phyloP scores from a whole-genome alignment of 257 asterid genomes.

The Gentiana straminea region DNA sequence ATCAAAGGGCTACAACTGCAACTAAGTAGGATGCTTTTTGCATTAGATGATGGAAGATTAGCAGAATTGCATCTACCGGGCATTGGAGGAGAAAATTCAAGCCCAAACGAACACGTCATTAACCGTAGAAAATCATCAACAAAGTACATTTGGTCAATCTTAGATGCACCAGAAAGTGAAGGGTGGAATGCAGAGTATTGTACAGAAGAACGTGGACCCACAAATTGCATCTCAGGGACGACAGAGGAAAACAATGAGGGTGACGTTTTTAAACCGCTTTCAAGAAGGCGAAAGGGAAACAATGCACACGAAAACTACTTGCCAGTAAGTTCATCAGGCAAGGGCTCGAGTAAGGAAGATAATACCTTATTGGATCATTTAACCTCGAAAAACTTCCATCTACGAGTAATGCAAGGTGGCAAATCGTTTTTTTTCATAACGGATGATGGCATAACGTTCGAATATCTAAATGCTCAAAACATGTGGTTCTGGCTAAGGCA shows the following conservation, averaged over 20 bases:
- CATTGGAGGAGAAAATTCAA: slow-evolving; percentile 48
- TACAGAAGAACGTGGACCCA: slow-evolving; percentile 66
- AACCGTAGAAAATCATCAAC: slow-evolving; percentile 34
- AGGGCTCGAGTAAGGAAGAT: slow-evolving; percentile 18
- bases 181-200: slow-evolving; percentile 95
- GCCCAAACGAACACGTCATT: slow-evolving; percentile 37
- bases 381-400: slow-evolving; percentile 30
- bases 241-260: slow-evolving; percentile 43
- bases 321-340: slow-evolving; percentile 21
- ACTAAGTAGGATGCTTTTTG: slow-evolving; percentile 52
- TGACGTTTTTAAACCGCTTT: slow-evolving; percentile 14
- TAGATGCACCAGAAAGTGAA: slow-evolving; percentile 85
- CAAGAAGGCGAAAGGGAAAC: slow-evolving; percentile 48
- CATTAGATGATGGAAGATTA: slow-evolving; percentile 72
- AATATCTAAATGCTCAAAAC: slow-evolving; percentile 54
- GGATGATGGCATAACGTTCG: slow-evolving; percentile 38
- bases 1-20: slow-evolving; percentile 56
- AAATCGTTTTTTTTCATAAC: slow-evolving; percentile 61
- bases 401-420: slow-evolving; percentile 57
- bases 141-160: slow-evolving; percentile 64
- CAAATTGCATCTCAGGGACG: slow-evolving; percentile 61
- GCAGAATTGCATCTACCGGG: slow-evolving; percentile 75
- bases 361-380: slow-evolving; percentile 10
- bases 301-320: slow-evolving; percentile 45
- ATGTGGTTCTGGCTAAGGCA: slow-evolving; percentile 76